Conservation (phyloP, 345 rosid genomes). For the Zanthoxylum bungeanum region DNA sequence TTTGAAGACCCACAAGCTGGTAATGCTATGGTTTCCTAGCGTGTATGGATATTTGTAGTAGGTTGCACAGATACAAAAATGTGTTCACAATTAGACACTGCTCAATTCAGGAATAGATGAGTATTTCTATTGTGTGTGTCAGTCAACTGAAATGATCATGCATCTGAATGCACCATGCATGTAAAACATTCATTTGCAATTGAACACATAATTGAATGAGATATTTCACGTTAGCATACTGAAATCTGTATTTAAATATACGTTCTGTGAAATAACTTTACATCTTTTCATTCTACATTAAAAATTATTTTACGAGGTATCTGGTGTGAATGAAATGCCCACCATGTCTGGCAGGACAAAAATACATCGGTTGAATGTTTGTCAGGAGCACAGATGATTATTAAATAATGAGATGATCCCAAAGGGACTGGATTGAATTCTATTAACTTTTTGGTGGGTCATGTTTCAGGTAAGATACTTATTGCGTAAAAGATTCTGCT, state of each 20-base stretch:
- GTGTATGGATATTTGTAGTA: constrained; percentile 29
- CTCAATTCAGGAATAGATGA: background rate
- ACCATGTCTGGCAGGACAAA: constrained; percentile 14
- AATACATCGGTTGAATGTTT: constrained; percentile 17
- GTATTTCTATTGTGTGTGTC: background rate
- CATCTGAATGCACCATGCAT: constrained; percentile 4
- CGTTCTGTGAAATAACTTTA: background rate
- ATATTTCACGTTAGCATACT: background rate
- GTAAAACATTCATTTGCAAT: constrained; percentile 10
- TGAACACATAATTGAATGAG: constrained; percentile 7
- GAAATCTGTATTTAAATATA: constrained; percentile 5
- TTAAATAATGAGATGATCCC: constrained; percentile 3
- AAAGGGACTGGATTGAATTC: background rate
- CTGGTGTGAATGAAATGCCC: constrained; percentile 11
- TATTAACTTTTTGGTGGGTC: constrained; percentile 10
- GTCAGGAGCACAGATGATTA: background rate
- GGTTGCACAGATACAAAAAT: constrained; percentile 22
- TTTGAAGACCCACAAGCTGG: constrained; percentile 29
- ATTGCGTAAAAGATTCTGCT: constrained; percentile 4
- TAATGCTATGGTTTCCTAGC: constrained; percentile 30
- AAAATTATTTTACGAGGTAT: constrained; percentile 16
- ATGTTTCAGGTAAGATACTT: constrained; percentile 15
- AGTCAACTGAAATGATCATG: background rate
- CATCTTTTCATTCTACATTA: constrained; percentile 4
- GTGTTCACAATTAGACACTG: constrained; percentile 11